These are phyloP conservation scores for Posidonia oceanica DNA, from an alignment of 116 monocot genomes.

Conservation along the genomic window DNA sequence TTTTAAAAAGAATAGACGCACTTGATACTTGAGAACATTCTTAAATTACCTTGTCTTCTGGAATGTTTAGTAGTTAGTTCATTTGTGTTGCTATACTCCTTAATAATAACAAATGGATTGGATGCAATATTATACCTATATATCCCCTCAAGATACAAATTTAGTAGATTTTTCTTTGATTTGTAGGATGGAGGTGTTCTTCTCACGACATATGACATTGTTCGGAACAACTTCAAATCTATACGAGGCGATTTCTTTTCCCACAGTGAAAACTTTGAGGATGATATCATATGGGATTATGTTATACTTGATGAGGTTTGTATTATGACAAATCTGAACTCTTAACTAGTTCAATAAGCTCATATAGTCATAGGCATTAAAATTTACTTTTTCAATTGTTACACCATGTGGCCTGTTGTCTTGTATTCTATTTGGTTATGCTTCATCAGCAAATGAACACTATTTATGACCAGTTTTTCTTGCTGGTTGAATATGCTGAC, in stretches of 20 bases:
- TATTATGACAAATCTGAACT: background rate
- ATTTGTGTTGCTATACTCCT: too few species aligned
- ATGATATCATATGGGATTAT: slow-evolving; percentile 79
- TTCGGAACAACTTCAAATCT: slow-evolving; percentile 73
- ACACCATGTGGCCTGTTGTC: too few species aligned
- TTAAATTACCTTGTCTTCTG: background rate
- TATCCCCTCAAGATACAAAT: background rate
- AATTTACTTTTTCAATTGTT: too few species aligned
- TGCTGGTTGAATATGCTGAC: too few species aligned
- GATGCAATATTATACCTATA: too few species aligned
- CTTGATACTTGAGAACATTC: background rate
- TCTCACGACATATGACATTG: slow-evolving; percentile 95
- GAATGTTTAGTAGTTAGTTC: background rate
- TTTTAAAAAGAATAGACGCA: too few species aligned
- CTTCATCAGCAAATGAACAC: too few species aligned
- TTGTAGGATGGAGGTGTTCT: slow-evolving; percentile 89
- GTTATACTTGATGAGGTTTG: slow-evolving; percentile 87
- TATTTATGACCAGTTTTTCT: too few species aligned
- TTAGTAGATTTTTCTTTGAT: background rate
- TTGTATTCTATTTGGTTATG: too few species aligned
- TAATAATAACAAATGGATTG: too few species aligned
- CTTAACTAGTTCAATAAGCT: too few species aligned
- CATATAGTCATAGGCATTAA: too few species aligned
- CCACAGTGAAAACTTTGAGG: slow-evolving; percentile 23
- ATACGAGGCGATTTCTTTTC: slow-evolving; percentile 57